Base-by-base conservation (phyloP, 2,329 filamentous ascomycete species). In the Xenosphaeropsis pyriputrescens region DNA sequence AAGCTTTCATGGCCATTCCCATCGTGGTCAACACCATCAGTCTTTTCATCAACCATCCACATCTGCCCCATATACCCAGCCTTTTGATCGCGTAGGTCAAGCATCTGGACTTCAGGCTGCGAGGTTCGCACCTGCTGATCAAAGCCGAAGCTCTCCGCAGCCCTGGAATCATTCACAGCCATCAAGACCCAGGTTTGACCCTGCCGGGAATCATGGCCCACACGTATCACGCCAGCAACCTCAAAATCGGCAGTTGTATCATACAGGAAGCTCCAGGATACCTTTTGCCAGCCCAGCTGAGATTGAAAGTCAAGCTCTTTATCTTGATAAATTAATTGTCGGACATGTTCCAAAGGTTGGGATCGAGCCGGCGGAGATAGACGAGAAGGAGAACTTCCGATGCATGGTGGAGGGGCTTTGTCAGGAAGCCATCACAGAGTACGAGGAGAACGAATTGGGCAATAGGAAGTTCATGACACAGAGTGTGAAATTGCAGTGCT, bases 381-480 rank as follows among this genome's bases (percentile, higher is more conserved):
- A 65, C 2, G 68, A 77, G 45, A 93, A 91, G 51, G 80, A 91
- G 47, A 52, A 57, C 0, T 88, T 93, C 46, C 72, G 83, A 35
- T 51, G 60, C 34, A 60, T 61, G 18, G 69, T 93, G 13, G 77
- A 89, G 53, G 47, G 57, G 7, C 68, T 83, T 16, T 81, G 81
- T 44, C 71, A 69, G 37, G 55, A 70, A 37, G 68, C 71, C 2
- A 70, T 85, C 36, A 53, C 60, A 5, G 54, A 62, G 7, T 59
- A 72, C 45, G 76, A 80, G 46, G 43, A 48, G 8, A 51, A 58
- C n/a, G 52, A 59, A 14, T 45, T 58, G 4, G 41, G 43, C 0
- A 58, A 68, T 7, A 54, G 61, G 34, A 49, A 55, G 5, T 75
- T 81, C 40, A 59, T 67, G 13, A 51, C 67, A 17, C 52, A 61